These are phyloP conservation scores for Cladophialophora yegresii DNA, from an alignment of 2,329 filamentous ascomycete species.

Conservation along the genomic window DNA sequence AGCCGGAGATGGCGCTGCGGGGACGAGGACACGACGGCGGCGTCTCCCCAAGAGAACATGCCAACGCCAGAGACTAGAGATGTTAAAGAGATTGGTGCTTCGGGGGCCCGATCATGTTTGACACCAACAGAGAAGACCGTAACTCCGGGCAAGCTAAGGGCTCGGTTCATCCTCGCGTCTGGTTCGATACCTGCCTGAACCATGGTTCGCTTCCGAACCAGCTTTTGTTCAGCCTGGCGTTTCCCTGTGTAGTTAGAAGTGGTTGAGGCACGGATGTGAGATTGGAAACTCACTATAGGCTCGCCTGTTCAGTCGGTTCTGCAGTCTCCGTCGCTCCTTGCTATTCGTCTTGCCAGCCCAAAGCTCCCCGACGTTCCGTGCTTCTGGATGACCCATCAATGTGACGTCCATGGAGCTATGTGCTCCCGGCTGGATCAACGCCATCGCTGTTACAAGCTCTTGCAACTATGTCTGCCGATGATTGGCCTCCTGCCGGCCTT, in stretches of 20 bases:
- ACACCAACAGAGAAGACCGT: slow-evolving; percentile 13
- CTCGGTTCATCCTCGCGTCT: background rate
- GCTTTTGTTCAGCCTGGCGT: slow-evolving; percentile 21
- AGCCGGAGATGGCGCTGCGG: slow-evolving; percentile 2
- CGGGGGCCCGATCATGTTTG: background rate
- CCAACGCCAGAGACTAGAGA: slow-evolving; percentile 9
- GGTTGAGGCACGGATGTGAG: too few species aligned
- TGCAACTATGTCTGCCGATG: too few species aligned
- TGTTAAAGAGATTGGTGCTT: slow-evolving; percentile 3
- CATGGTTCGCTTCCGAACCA: background rate
- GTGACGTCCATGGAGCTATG: slow-evolving; percentile 8
- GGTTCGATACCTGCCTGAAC: background rate
- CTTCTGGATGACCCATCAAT: slow-evolving; percentile 17
- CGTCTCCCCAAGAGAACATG: background rate
- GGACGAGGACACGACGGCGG: background rate
- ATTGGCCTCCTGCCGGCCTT: background rate
- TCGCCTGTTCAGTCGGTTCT: slow-evolving; percentile 40
- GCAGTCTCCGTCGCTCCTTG: slow-evolving; percentile 36
- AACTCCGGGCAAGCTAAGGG: slow-evolving; percentile 6
- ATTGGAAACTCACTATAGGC: slow-evolving; percentile 33
- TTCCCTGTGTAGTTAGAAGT: slow-evolving; percentile 14
- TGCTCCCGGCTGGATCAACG: background rate
- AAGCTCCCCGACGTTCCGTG: slow-evolving; percentile 31
- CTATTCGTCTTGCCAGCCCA: slow-evolving; percentile 38
- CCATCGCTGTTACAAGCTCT: background rate